phyloP scores from a whole-genome alignment of 2,329 filamentous ascomycete species.

The Cercospora zeae-maydis region DNA sequence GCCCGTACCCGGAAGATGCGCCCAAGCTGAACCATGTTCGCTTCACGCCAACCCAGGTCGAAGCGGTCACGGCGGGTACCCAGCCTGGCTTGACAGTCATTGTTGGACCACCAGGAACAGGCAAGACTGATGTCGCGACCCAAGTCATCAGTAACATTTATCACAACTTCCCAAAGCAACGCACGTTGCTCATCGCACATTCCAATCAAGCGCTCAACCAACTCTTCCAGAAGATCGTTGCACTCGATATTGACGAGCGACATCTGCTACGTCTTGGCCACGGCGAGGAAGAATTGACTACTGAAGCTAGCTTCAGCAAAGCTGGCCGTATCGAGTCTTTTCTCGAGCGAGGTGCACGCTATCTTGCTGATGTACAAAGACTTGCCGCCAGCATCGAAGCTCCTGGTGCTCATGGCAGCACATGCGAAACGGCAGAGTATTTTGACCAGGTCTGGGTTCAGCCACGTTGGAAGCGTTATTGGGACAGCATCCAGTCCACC shows the following conservation, averaged over 20 bases:
- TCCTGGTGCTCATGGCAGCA: slow-evolving; percentile 90
- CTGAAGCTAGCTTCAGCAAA: slow-evolving; percentile 85
- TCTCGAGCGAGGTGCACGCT: slow-evolving; percentile 75
- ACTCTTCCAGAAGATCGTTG: slow-evolving; percentile 96
- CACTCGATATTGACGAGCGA: slow-evolving; percentile 89
- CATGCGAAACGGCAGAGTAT: slow-evolving; percentile 94
- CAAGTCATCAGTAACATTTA: slow-evolving; percentile 99
- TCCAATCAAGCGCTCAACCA: slow-evolving; percentile 98
- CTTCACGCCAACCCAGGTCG: slow-evolving; percentile 86
- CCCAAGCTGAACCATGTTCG: slow-evolving; percentile 78
- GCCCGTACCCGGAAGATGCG: slow-evolving; percentile 81
- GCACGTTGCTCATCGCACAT: slow-evolving; percentile 88
- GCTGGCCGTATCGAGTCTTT: slow-evolving; percentile 93
- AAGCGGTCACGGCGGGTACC: slow-evolving; percentile 88
- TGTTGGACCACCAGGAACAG: slow-evolving; percentile 91
- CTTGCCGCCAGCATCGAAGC: slow-evolving; percentile 80
- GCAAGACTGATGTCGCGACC: slow-evolving; percentile 98
- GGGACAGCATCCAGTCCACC: slow-evolving; percentile 56
- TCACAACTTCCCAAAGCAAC: slow-evolving; percentile 91
- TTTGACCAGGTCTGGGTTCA: slow-evolving; percentile 90
- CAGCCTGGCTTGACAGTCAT: slow-evolving; percentile 92
- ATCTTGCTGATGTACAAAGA: slow-evolving; percentile 78
- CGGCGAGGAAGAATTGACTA: slow-evolving; percentile 89
- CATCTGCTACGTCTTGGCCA: slow-evolving; percentile 90
- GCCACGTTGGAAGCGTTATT: slow-evolving; percentile 84